Percentiles rank a stretch among this genome's conserved stretches.
Evolutionary conservation across 495 filamentous ascomycete genomes (phyloP).

Genomic region (Sphaerosporella brunnea): DNA sequence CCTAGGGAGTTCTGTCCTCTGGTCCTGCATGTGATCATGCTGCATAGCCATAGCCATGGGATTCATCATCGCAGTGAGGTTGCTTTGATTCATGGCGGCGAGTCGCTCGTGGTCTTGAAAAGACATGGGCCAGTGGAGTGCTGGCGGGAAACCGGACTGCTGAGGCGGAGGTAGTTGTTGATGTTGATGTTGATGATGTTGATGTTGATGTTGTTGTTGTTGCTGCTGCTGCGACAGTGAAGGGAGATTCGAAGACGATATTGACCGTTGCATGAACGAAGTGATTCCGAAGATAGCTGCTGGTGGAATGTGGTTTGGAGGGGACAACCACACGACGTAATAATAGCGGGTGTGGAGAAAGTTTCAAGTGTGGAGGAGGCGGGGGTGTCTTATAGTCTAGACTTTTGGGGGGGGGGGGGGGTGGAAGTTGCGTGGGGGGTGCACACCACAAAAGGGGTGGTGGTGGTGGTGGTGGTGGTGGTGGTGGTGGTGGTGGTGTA

Average conservation of each 20-base stretch:
- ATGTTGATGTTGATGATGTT: slow-evolving; percentile 5
- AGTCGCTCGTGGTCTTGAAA: slow-evolving; percentile 20
- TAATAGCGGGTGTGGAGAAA: slow-evolving; percentile 5
- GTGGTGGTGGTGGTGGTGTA: neutral
- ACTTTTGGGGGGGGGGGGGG: too few relatives aligned
- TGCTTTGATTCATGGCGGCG: slow-evolving; percentile 13
- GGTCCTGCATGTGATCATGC: slow-evolving; percentile 24
- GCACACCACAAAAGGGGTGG: slow-evolving; percentile 3
- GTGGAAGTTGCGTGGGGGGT: slow-evolving; percentile 5
- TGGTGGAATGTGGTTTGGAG: neutral
- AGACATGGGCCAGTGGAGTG: slow-evolving; percentile 17
- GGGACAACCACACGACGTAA: slow-evolving; percentile 5
- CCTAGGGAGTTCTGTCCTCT: slow-evolving; percentile 56
- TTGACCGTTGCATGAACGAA: slow-evolving; percentile 7
- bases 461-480: too few relatives aligned
- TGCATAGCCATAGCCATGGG: slow-evolving; percentile 15
- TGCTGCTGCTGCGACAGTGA: slow-evolving; percentile 5
- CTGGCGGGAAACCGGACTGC: slow-evolving; percentile 3
- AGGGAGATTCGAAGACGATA: slow-evolving; percentile 6
- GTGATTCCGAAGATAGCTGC: neutral
- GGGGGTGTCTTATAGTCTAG: slow-evolving; percentile 9
- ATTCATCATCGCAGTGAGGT: slow-evolving; percentile 11
- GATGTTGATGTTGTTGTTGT: slow-evolving; percentile 1
- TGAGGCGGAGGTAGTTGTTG: slow-evolving; percentile 4
- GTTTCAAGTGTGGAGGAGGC: slow-evolving; percentile 6